Evolutionary conservation across 1,284 basidiomycete species (phyloP).

Genomic region (Sporisorium scitamineum): DNA sequence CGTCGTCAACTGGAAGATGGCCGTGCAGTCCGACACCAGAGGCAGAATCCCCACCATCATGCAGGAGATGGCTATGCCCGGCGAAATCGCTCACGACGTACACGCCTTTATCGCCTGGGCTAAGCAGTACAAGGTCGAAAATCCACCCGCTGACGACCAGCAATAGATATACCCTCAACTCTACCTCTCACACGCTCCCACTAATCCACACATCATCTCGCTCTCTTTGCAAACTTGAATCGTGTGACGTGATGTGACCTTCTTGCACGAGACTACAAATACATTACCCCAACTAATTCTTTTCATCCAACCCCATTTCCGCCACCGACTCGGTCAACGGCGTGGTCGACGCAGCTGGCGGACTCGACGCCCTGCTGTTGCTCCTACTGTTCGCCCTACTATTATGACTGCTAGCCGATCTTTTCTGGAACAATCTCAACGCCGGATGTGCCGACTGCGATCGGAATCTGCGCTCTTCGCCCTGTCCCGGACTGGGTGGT

Average conservation of each 20-base stretch:
- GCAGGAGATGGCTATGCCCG: constrained; percentile 61
- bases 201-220: not conserved
- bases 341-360: not conserved
- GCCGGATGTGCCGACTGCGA: constrained; percentile 37
- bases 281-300: not conserved
- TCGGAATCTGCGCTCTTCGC: constrained; percentile 7
- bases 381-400: constrained; percentile 34
- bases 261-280: constrained; percentile 9
- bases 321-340: constrained; percentile 6
- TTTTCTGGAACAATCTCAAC: constrained; percentile 32
- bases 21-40: constrained; percentile 57
- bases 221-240: not conserved
- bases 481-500: not conserved
- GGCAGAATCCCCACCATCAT: constrained; percentile 58
- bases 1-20: constrained; percentile 52
- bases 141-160: constrained; percentile 13
- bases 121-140: constrained; percentile 33
- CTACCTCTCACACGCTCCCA: not conserved
- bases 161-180: not conserved
- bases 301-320: constrained; percentile 17
- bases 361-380: constrained; percentile 27
- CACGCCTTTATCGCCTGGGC: constrained; percentile 61
- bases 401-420: constrained; percentile 36
- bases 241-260: not conserved
- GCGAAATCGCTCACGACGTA: constrained; percentile 62